Evolutionary conservation across 2,329 filamentous ascomycete species (phyloP).

Genomic region (Chrysosporium queenslandicum): DNA sequence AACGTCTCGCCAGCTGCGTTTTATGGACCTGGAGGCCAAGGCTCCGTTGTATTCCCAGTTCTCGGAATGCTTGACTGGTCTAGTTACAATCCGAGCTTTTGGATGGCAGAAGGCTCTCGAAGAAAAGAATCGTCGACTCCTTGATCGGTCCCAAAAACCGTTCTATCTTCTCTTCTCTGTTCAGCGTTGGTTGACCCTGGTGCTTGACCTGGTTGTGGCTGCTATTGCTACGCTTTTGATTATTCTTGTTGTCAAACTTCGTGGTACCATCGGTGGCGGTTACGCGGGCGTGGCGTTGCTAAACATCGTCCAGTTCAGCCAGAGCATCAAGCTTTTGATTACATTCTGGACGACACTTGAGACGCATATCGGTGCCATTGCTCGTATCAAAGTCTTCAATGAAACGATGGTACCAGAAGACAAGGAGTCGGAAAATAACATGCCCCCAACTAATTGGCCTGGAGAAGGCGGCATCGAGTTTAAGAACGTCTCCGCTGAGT

Average conservation of each 20-base stretch:
- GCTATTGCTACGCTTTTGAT: conserved; percentile 42
- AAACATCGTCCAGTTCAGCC: conserved; percentile 46
- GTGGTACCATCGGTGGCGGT: conserved; percentile 38
- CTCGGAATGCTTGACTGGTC: conserved; percentile 46
- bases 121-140: conserved; percentile 38
- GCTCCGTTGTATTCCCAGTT: conserved; percentile 51
- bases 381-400: conserved; percentile 44
- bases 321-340: conserved; percentile 41
- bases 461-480: conserved; percentile 31
- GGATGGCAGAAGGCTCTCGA: conserved; percentile 42
- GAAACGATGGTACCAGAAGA: conserved; percentile 33
- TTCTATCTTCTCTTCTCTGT: conserved; percentile 49
- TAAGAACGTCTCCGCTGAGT: conserved; percentile 30
- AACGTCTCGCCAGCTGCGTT: conserved; percentile 51
- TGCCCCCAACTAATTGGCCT: conserved; percentile 30
- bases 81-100: conserved; percentile 49
- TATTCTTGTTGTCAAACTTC: conserved; percentile 39
- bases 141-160: conserved; percentile 48
- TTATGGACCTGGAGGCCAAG: conserved; percentile 54
- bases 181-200: conserved; percentile 46
- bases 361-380: conserved; percentile 47
- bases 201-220: conserved; percentile 43
- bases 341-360: conserved; percentile 46
- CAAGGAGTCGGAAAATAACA: conserved; percentile 28
- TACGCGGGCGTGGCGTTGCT: conserved; percentile 46